phyloP scores from a whole-genome alignment of 306 rosid genomes.

The Rosa persica region DNA sequence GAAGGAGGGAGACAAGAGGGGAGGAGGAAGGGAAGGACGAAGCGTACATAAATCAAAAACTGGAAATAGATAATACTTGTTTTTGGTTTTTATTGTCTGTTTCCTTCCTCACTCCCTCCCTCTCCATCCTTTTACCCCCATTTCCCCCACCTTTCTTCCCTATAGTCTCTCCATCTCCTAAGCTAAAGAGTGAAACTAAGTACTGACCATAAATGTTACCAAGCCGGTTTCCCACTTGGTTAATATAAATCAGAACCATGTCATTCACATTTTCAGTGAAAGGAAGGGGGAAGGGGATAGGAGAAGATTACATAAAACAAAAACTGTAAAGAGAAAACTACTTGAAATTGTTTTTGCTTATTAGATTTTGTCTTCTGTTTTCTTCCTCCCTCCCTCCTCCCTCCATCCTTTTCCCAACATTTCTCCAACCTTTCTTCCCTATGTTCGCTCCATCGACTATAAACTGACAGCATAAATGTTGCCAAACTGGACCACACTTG shows the following conservation, averaged over 20 bases:
- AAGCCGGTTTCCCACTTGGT: neutral
- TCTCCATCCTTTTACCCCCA: neutral
- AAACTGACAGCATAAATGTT: neutral
- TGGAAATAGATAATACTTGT: neutral
- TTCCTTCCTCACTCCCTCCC: neutral
- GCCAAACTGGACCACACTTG: neutral
- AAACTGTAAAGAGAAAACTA: neutral
- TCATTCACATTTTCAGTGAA: neutral
- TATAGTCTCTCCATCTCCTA: neutral
- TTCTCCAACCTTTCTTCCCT: neutral
- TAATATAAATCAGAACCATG: neutral
- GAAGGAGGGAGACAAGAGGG: neutral
- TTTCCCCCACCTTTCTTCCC: neutral
- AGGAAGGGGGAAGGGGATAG: neutral
- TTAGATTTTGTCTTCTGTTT: neutral
- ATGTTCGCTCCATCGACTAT: neutral
- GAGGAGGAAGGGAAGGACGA: neutral
- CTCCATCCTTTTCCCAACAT: neutral
- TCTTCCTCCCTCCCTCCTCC: neutral
- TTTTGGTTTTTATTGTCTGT: neutral
- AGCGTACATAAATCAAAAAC: neutral
- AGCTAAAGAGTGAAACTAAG: neutral
- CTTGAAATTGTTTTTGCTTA: neutral
- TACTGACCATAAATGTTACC: neutral
- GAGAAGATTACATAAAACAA: neutral